Base-by-base conservation (phyloP, 2,329 filamentous ascomycete genomes). In the Penicillium sp. region DNA sequence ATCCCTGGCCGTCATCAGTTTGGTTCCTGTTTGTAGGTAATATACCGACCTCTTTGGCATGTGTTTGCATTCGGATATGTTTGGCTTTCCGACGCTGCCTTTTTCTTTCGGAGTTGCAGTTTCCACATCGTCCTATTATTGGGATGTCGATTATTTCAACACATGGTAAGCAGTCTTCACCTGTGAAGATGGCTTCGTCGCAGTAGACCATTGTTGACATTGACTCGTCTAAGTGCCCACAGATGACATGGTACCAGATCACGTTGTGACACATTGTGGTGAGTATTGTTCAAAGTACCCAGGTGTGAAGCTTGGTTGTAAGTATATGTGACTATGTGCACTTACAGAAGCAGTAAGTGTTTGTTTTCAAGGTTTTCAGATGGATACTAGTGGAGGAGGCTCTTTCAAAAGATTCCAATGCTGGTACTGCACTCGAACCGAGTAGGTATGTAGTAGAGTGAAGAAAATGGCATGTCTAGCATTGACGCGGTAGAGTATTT, bases 211-310 rank as follows among this genome's bases (percentile, higher is more conserved):
- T 18, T 18, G 49, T 37, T 31, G 42, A 44, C 31, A 48, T 49
- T 28, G 33, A 10, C 10, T 43, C 38, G 15, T 55, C 50, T n/a
- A 15, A 4, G 41, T 66, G 62, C 12, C 39, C 42, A 44, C 59
- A 65, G 32, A 60, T 44, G 47, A 49, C 56, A 46, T 63, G 54
- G 31, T 57, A 61, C 59, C 59, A 64, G 28, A 28, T 46, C 13
- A 65, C 54, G 20, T 24, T 13, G 33, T 63, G 57, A 45, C 62
- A 65, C 63, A 66, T 63, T 31, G 28, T 41, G 23, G 12, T 27
- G 1, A 27, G 25, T 25, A 3, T 25, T 25, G 24, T 25, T 25
- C 4, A 25, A 25, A 25, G 24, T 29, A 10, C 9, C 27, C 9
- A 9, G 8, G 27, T 29, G 27, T 29, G 27, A 29, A 4, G 33